Percentiles rank a stretch among this genome's conserved stretches.
Evolutionary conservation across 1,284 basidiomycete genomes (phyloP).

Genomic region (Schizopora paradoxa): DNA sequence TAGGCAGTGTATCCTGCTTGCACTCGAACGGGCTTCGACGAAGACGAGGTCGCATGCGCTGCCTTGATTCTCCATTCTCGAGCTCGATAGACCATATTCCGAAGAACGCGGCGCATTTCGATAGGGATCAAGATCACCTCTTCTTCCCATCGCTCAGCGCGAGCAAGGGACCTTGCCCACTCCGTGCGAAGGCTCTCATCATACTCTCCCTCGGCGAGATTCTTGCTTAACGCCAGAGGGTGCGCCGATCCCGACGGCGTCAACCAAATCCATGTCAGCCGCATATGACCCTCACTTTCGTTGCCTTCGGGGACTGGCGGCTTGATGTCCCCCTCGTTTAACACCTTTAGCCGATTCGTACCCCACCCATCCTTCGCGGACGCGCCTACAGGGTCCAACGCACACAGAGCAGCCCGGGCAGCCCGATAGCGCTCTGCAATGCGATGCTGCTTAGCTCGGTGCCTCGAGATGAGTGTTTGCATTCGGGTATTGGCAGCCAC

Average conservation of each 20-base stretch:
- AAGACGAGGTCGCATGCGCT: neutral
- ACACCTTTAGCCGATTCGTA: neutral
- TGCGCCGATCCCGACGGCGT: too few species aligned
- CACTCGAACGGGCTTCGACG: neutral
- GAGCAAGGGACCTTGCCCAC: constrained; percentile 22
- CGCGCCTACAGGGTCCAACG: neutral
- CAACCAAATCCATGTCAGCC: neutral
- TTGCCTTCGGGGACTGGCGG: neutral
- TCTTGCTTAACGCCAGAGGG: too few species aligned
- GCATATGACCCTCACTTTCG: neutral
- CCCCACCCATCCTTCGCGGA: too few species aligned
- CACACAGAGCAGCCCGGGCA: neutral
- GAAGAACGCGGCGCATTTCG: constrained; percentile 21
- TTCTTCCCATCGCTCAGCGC: constrained; percentile 20
- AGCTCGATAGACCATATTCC: neutral
- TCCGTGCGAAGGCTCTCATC: neutral
- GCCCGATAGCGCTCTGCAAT: neutral
- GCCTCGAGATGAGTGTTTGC: constrained; percentile 1
- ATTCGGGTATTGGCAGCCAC: neutral
- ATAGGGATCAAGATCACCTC: constrained; percentile 21
- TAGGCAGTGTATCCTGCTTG: neutral
- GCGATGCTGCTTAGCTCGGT: neutral
- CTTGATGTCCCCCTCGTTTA: neutral
- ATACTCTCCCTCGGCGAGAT: too few species aligned
- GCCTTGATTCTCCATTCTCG: neutral